phyloP scores from a whole-genome alignment of 1,284 basidiomycete species.

The Sanghuangporus baumii region DNA sequence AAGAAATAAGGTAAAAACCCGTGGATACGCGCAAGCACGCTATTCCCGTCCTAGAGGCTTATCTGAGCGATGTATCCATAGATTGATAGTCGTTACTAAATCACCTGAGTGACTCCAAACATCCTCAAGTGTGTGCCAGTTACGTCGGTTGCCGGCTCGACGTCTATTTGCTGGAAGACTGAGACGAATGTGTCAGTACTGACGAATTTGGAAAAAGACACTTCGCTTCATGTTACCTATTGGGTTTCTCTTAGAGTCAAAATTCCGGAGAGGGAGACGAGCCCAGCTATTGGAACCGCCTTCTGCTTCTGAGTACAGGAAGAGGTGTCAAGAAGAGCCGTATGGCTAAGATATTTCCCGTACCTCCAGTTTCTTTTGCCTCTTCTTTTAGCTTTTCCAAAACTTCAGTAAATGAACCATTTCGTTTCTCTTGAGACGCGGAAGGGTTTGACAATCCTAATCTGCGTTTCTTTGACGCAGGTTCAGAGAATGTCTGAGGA shows the following conservation, averaged over 20 bases:
- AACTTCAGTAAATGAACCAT: slow-evolving; percentile 70
- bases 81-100: background rate
- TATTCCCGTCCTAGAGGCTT: slow-evolving; percentile 64
- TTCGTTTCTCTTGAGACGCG: slow-evolving; percentile 29
- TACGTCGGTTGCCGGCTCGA: slow-evolving; percentile 68
- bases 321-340: background rate
- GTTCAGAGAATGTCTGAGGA: slow-evolving; percentile 28
- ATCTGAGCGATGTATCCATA: slow-evolving; percentile 8
- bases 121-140: slow-evolving; percentile 59
- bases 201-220: background rate
- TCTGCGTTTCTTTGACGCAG: slow-evolving; percentile 56
- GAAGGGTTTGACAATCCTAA: slow-evolving; percentile 36
- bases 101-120: slow-evolving; percentile 84
- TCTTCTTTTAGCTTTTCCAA: slow-evolving; percentile 72
- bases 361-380: slow-evolving; percentile 42
- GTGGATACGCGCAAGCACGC: slow-evolving; percentile 76
- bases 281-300: slow-evolving; percentile 77
- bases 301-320: slow-evolving; percentile 48
- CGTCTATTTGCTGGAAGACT: slow-evolving; percentile 94
- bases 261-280: slow-evolving; percentile 52
- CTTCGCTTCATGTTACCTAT: slow-evolving; percentile 41
- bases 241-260: slow-evolving; percentile 58
- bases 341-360: slow-evolving; percentile 20
- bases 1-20: slow-evolving; percentile 92
- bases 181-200: background rate